Evolutionary conservation across 345 rosid species (phyloP), one percentile per base, ranked within the genome.

Genomic region (Leavenworthia alabamica): DNA sequence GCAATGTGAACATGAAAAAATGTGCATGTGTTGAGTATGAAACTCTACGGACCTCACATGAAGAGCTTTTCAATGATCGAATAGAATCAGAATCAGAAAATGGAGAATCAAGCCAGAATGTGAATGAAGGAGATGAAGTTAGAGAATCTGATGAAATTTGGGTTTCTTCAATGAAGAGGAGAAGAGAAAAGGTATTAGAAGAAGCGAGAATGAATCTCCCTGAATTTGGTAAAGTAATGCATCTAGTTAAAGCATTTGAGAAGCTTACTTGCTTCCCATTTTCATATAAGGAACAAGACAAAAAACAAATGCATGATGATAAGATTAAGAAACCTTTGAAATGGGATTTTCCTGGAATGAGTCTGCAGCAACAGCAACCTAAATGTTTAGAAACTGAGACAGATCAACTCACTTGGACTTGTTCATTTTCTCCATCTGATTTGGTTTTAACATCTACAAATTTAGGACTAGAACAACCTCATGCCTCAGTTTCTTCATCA

Each of bases 201-300:
- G 88, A 79, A 59, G 95, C 88, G 3, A 76, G 94, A 69, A 82
- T 70, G 5, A 89, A 86, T 57, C 76, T 75, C 12, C 94, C 95
- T 49, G 86, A 85, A 29, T 71, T 43, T 53, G 96, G 99, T 20
- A 85, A 75, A 65, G 99, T 93, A 61, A 76, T 65, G 91, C 86
- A 89, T 75, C 66, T 93, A 72, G 92, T 93, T 23, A 68, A 85
- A 71, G 96, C 94, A 0, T 93, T 93, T 54, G 99, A 93, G 79
- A 73, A 67, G 79, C 80, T 84, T 27, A 52, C 65, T 43, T 58
- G 83, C 0, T 65, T 84, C 54, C 88, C 84, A 0, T 26, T 71
- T 48, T 26, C 74, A 0, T 11, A 0, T 1, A 73, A 66, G 8
- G 59, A 73, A 0, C 61, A 79, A 41, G 83, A 44, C 1, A 2